Conservation (phyloP, 2,329 filamentous ascomycete genomes). For the Gyromitra esculenta region DNA sequence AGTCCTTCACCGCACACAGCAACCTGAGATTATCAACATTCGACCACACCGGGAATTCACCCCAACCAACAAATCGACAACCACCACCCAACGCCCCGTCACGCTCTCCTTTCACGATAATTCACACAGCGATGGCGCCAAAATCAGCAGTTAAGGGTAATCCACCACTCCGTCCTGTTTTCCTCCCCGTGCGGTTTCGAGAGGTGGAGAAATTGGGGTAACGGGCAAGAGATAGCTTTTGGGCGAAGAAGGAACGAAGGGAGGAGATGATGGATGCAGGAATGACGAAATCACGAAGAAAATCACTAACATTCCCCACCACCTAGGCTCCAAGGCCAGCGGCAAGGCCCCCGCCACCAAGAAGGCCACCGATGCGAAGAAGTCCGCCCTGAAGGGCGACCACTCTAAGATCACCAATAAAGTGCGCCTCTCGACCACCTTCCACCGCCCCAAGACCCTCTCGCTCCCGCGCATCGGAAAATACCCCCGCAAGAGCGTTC, state of each 20-base stretch:
- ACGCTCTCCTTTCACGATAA: constrained; percentile 49
- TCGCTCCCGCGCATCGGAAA: constrained; percentile 88
- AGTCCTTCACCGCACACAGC: constrained; percentile 40
- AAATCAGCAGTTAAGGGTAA: constrained; percentile 55
- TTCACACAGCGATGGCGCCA: constrained; percentile 50
- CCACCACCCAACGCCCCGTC: constrained; percentile 34
- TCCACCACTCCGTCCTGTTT: constrained; percentile 27
- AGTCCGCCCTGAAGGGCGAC: constrained; percentile 90
- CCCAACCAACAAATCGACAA: constrained; percentile 39
- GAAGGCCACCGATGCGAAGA: constrained; percentile 92
- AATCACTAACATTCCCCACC: constrained; percentile 15
- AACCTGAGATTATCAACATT: constrained; percentile 27
- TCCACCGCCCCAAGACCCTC: constrained; percentile 98
- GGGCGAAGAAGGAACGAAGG: neutral
- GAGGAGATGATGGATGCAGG: neutral
- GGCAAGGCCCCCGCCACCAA: constrained; percentile 64
- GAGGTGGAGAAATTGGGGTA: neutral
- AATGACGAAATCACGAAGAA: constrained; percentile 3
- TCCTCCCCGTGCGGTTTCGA: neutral
- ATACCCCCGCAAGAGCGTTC: constrained; percentile 96
- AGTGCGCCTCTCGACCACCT: constrained; percentile 89
- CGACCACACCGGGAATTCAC: constrained; percentile 39
- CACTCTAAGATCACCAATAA: constrained; percentile 89
- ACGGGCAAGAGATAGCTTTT: neutral
- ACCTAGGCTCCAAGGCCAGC: constrained; percentile 55